Base-by-base conservation (phyloP, 2,329 filamentous ascomycete genomes). In the Neopestalotiopsis sp. region DNA sequence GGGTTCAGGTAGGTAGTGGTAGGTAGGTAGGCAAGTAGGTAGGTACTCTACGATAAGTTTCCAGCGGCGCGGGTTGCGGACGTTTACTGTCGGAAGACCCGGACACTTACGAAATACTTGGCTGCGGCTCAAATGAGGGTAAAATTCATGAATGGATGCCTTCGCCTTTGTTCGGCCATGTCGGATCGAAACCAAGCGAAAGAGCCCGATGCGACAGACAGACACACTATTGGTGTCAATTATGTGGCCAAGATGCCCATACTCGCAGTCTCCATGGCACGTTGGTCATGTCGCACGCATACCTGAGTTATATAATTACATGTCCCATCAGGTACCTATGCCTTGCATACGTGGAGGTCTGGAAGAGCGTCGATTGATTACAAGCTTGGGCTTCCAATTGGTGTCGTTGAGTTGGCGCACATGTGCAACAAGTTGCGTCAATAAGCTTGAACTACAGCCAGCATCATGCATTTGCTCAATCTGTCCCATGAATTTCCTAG, bases 61-160 rank as follows among this genome's bases (percentile, higher is more conserved):
- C 56, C 49, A 62, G 32, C 59, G 32, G 49, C 63, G 30, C 34
- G 38, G 65, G 58, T 53, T 61, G 67, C 56, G 70, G 17, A 49
- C 42, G 42, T 49, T n/a, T 13, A 49, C n/a, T 71, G 49, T 71
- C 72, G 73, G 73, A 71, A 74, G 69, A 71, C 70, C 74, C 73
- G 73, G 73, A 14, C 10, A 34, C 30, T 34, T 20, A 17, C 9
- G 34, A 38, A 38, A 38, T 62, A 20, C 59, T 62, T 42, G 30
- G 59, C 59, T 62, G 65, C 32, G 57, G 67, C 65, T 64, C 67
- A 66, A 45, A 30, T 58, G 65, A 28, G n/a, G 24, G 58, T 10
- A 10, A 10, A 28, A 17, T 59, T 12, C 3, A 28, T 20, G 24
- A 61, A 30, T 14, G 30, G 34, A 53, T 53, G 45, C 45, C 45